Evolutionary conservation across 2,329 filamentous ascomycete genomes (phyloP).

Genomic region (Kalmusia sp.): DNA sequence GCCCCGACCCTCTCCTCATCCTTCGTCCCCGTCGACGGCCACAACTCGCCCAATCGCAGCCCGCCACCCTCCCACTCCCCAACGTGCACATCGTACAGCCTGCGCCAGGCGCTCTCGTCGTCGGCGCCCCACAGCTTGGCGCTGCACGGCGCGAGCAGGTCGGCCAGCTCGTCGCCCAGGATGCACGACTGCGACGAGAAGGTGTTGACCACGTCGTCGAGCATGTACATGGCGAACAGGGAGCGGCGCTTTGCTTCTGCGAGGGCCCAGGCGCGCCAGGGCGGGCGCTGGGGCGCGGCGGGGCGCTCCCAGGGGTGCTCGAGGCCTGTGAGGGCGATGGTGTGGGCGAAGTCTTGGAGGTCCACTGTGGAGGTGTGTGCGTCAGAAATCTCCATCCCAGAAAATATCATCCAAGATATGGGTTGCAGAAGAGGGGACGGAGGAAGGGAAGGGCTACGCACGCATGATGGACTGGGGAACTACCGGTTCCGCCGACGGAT

Average conservation of each 20-base stretch:
- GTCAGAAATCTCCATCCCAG: too few relatives aligned
- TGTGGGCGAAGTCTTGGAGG: neutral
- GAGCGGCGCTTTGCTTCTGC: constrained; percentile 1
- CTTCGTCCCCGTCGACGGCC: neutral
- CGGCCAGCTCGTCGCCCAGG: neutral
- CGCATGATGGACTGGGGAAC: neutral
- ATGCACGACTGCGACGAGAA: neutral
- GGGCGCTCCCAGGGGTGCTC: neutral
- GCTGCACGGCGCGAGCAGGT: neutral
- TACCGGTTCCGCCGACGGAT: neutral
- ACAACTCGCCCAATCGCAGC: neutral
- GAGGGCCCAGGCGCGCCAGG: neutral
- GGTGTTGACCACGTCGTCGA: neutral
- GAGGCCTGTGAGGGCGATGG: neutral
- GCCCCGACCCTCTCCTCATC: neutral
- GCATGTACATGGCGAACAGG: neutral
- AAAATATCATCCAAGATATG: neutral
- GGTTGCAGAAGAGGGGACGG: neutral
- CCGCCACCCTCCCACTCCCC: constrained; percentile 3
- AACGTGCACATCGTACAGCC: neutral
- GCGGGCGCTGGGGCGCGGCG: neutral
- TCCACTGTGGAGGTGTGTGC: too few relatives aligned
- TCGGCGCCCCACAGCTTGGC: neutral
- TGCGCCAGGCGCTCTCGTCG: neutral
- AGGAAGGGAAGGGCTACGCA: neutral